phyloP scores from a whole-genome alignment of 192 early-diverging fungal genomes.

The Rhizoclosmatium sp. region DNA sequence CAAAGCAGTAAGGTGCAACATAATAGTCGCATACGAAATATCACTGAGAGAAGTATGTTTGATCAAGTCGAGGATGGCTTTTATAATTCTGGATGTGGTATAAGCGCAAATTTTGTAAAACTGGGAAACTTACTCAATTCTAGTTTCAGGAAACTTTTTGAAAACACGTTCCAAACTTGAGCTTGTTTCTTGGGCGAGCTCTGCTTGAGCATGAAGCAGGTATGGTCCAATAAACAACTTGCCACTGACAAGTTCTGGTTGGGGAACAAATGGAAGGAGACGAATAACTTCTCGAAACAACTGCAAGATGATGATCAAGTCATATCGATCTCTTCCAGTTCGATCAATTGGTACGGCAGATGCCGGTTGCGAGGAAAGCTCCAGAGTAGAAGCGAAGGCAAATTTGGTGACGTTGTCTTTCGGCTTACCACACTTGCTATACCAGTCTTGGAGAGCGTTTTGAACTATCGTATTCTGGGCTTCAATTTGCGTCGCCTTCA shows the following conservation, averaged over 20 bases:
- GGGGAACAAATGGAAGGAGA: conserved; percentile 52
- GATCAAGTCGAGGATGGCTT: conserved; percentile 56
- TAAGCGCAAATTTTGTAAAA: conserved; percentile 4
- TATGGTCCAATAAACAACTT: conserved; percentile 56
- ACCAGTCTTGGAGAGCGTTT: conserved; percentile 41
- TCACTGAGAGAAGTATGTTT: conserved; percentile 55
- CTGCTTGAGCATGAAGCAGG: conserved; percentile 47
- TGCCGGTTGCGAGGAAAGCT: not conserved
- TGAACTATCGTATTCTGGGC: conserved; percentile 41
- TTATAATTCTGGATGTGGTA: conserved; percentile 45
- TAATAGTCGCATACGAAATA: conserved; percentile 52
- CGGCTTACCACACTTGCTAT: conserved; percentile 20
- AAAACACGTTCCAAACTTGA: conserved; percentile 46
- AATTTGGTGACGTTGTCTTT: conserved; percentile 34
- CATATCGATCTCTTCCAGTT: conserved; percentile 24
- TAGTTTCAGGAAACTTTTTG: conserved; percentile 45
- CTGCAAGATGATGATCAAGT: conserved; percentile 38
- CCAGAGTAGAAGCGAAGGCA: conserved; percentile 38
- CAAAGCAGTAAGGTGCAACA: conserved; percentile 43
- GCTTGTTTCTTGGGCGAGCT: conserved; percentile 48
- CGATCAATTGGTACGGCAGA: conserved; percentile 26
- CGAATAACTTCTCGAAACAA: conserved; percentile 55
- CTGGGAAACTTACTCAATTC: conserved; percentile 44
- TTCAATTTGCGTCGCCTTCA: conserved; percentile 3
- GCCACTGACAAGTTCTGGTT: conserved; percentile 53